Base-by-base conservation (phyloP, 2,329 filamentous ascomycete genomes). In the Aspergillus tanneri region DNA sequence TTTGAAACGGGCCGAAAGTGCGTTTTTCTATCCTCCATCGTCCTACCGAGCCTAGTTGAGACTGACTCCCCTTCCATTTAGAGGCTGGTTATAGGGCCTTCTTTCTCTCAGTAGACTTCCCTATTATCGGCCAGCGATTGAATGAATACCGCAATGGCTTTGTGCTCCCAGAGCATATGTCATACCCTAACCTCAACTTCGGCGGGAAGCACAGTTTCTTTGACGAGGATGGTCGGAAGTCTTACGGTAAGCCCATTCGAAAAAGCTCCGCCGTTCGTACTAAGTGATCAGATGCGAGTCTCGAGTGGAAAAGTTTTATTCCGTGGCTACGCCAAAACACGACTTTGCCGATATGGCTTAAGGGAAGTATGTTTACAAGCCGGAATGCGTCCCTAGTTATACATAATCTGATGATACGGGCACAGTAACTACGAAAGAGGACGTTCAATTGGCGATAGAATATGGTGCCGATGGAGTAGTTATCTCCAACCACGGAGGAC, bases 91-190 rank as follows among this genome's bases (percentile, higher is more conserved):
- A 75, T 58, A 74, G 73, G 49, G 78, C 78, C 0, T 62, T 81
- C 3, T 71, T 82, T 30, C 58, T 82, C 3, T 76, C 77, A 0
- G 76, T 79, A 3, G 79, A 82, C 54, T 69, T 70, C 0, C 78
- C 79, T 0, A 68, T 77, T 3, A 67, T 81, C 0, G 79, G 78
- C 0, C 67, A 71, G 7, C 68, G 78, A 0, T 66, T 77, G 22
- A 76, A 78, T 38, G 77, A 81, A 54, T 72, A 71, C 50, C 70
- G 77, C 2, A 79, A 78, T 50, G 68, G 73, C 37, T 80, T 80
- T 60, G 55, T 56, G 5, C 61, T 77, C n/a, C 76, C 76, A 0
- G 57, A 64, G 5, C 62, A 64, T 23, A 60, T 75, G 42, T 56
- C 50, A 12, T 72, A 64, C 47, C 70, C 71, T 5, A 76, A 74